Base-by-base conservation (phyloP, 2,329 filamentous ascomycete genomes). In the Ciborinia camelliae region DNA sequence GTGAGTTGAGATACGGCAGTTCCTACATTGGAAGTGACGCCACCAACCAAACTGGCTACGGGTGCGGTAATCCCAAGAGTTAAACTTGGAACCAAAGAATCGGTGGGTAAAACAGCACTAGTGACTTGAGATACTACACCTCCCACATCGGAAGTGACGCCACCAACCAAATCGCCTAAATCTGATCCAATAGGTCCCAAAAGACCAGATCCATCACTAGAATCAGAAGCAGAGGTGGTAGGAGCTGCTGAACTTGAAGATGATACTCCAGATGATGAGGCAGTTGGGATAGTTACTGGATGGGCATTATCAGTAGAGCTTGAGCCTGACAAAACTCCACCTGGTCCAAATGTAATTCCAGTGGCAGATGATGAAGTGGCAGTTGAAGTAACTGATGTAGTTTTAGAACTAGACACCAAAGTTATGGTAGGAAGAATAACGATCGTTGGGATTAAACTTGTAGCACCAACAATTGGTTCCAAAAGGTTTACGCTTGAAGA, bases 331-430 rank as follows among this genome's bases (percentile, higher is more conserved):
- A 74, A 45, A 47, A 75, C 65, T 65, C 72, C 72, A 57, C 72
- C 71, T 28, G 73, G 73, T 14, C 69, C 69, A 64, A 75, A 73
- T 9, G 70, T 71, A 51, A 75, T 75, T 32, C 65, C 73, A 63
- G 67, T 66, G 23, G 43, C 52, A 28, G 57, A 65, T 23, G 69
- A 68, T 30, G 61, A 63, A 55, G 54, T n/a, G 37, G 66, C 61
- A 2, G 67, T 52, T 9, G 66, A 53, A 18, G 61, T 61, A 23
- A 55, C 26, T 10, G 61, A 35, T 7, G 63, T n/a, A 20, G 51
- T 20, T 45, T 55, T 41, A n/a, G 52, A 23, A 51, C 47, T 37
- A 20, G 41, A 62, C 4, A 37, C 28, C 5, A 66, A 41, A 32
- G 48, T 57, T 6, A 39, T 26, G 18, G 68, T 70, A 26, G 70